Conservation (phyloP, 2,329 filamentous ascomycete species). For the Venturia aucupariae region DNA sequence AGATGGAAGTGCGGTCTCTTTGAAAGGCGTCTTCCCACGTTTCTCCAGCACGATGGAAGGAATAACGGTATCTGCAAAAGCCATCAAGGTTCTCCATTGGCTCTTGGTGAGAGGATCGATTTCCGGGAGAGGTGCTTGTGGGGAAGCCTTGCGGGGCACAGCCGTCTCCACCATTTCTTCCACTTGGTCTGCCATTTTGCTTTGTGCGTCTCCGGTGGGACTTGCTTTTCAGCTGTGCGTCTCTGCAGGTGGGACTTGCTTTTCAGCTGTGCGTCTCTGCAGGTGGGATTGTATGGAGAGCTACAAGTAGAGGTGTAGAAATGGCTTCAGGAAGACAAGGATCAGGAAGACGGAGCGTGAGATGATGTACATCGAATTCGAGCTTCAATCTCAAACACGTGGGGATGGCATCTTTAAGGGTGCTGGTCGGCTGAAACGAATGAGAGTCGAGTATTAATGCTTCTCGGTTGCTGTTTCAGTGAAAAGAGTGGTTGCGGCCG, state of each 20-base stretch:
- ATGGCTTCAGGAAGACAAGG: neutral
- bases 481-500: no score
- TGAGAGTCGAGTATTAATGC: neutral
- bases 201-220: neutral
- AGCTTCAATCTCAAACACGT: neutral
- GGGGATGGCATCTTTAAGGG: neutral
- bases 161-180: neutral
- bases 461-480: neutral
- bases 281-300: neutral
- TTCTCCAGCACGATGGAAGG: conserved; percentile 41
- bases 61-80: conserved; percentile 49
- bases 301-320: neutral
- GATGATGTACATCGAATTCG: neutral
- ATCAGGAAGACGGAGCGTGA: neutral
- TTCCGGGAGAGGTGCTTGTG: conserved; percentile 38
- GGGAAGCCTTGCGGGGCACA: conserved; percentile 25
- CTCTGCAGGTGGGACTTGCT: neutral
- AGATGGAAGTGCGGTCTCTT: neutral
- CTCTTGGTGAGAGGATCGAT: conserved; percentile 41
- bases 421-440: conserved; percentile 2
- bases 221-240: neutral
- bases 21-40: neutral
- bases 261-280: no score
- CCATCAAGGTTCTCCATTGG: conserved; percentile 51
- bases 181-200: conserved; percentile 7